Base-by-base conservation (phyloP, 257 asterid genomes). In the Solanum chilense region DNA sequence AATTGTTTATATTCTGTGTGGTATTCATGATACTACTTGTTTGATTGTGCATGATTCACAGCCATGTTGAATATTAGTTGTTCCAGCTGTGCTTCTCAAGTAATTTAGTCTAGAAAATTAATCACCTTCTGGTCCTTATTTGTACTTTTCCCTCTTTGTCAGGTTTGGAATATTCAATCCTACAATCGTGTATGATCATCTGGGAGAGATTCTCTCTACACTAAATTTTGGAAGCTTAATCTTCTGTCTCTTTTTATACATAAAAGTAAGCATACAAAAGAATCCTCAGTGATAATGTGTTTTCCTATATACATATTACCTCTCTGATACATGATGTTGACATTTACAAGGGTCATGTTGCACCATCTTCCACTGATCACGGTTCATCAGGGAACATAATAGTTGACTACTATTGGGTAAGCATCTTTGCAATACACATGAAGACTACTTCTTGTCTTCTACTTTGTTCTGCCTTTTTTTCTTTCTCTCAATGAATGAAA, bases 141-240 rank as follows among this genome's bases (percentile, higher is more conserved):
- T 52, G 45, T 62, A 70, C 87, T 44, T 81, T 81, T 82, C 45
- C 45, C n/a, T 56, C 56, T 89, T 86, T 78, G 44, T 83, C 94
- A 96, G 98, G 99, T 95, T 95, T 84, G 98, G 93, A 41, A 91
- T 96, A 90, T 95, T 96, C 95, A 94, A 96, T 90, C 98, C 98
- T 12, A 88, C 95, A 42, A 86, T 94, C 85, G 98, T 96, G 52
- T 96, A 96, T 87, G 98, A 95, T 78, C 99, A 94, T 90, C 91
- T 96, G 86, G 99, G 99, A 33, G 98, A 96, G 91, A 94, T 95
- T 87, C 94, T 91, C 88, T 96, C 99, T 49, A 94, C 99, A 62
- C 96, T 96, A 85, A 94, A 95, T 84, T 90, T 94, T 70, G 99
- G 98, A 89, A 96, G 99, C 92, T 91, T 96, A 62, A 69, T 94